These are phyloP conservation scores for Endocladia muricata DNA, from an alignment of 31 red algal species.

Conservation along the genomic window DNA sequence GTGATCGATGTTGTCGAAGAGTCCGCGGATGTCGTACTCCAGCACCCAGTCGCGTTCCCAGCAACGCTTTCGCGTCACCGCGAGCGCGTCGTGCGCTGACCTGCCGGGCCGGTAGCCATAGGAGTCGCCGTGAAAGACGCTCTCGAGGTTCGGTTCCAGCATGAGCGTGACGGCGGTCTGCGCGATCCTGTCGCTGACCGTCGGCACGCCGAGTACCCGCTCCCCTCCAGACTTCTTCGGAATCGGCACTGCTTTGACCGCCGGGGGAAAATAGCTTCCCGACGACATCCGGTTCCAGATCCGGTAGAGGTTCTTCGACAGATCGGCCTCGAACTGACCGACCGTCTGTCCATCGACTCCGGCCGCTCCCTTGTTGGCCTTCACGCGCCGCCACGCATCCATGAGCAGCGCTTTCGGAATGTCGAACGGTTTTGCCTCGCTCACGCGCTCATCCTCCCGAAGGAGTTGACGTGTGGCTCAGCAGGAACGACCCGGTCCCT, in stretches of 20 bases:
- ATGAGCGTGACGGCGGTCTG: background rate
- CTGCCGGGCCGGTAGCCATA: background rate
- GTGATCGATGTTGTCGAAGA: background rate
- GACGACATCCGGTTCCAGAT: background rate
- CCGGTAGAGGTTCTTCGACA: background rate
- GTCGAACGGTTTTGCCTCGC: too few species aligned
- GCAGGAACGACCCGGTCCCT: too few species aligned
- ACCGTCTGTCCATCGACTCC: background rate
- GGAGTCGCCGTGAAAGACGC: background rate
- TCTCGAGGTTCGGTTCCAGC: background rate
- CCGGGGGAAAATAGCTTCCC: background rate
- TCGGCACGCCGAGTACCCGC: background rate
- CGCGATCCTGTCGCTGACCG: background rate
- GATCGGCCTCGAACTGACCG: background rate
- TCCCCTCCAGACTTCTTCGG: background rate
- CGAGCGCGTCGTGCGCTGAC: background rate
- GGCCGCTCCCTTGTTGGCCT: background rate
- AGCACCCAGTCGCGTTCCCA: slow-evolving; percentile 1
- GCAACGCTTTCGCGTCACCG: background rate
- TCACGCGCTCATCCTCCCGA: too few species aligned
- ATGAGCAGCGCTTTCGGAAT: too few species aligned
- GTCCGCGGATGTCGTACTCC: background rate
- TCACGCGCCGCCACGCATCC: background rate
- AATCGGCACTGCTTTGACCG: background rate
- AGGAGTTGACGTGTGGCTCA: too few species aligned